Percentiles rank a stretch among this genome's conserved stretches.
Evolutionary conservation across 441 rosid genomes (phyloP).

Genomic region (Iberis amara): DNA sequence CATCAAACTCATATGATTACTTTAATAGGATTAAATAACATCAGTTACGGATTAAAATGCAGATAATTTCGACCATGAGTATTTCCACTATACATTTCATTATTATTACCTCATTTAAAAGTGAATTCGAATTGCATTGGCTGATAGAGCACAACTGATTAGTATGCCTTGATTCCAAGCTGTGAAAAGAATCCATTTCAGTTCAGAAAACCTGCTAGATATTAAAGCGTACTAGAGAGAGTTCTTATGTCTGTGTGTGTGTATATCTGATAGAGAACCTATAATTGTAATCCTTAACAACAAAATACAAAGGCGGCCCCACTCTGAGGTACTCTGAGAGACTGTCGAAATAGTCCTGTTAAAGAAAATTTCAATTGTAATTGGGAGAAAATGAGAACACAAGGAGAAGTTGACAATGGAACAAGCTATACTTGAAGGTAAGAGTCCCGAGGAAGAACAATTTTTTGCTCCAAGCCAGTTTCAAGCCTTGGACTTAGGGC

Average conservation of each 20-base stretch:
- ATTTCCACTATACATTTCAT: not conserved
- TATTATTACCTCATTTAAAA: slow-evolving; percentile 51
- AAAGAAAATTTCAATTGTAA: slow-evolving; percentile 19
- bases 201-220: slow-evolving; percentile 22
- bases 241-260: slow-evolving; percentile 1
- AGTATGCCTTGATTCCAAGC: slow-evolving; percentile 48
- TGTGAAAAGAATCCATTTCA: slow-evolving; percentile 32
- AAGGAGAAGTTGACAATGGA: slow-evolving; percentile 10
- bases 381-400: slow-evolving; percentile 14
- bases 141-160: slow-evolving; percentile 63
- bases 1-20: slow-evolving; percentile 24
- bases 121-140: slow-evolving; percentile 57
- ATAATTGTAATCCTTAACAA: slow-evolving; percentile 58
- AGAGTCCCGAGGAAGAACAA: slow-evolving; percentile 68
- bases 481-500: slow-evolving; percentile 53
- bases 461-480: slow-evolving; percentile 59
- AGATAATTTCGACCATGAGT: slow-evolving; percentile 8
- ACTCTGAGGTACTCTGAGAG: slow-evolving; percentile 50
- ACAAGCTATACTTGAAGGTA: slow-evolving; percentile 49
- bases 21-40: slow-evolving; percentile 15
- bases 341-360: slow-evolving; percentile 53
- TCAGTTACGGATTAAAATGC: slow-evolving; percentile 13
- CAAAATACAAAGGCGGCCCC: slow-evolving; percentile 65
- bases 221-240: slow-evolving; percentile 8
- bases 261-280: slow-evolving; percentile 35